Percentiles rank a stretch among this genome's conserved stretches.
Evolutionary conservation across 495 filamentous ascomycete genomes (phyloP).

Genomic region (Penicillium soppii): DNA sequence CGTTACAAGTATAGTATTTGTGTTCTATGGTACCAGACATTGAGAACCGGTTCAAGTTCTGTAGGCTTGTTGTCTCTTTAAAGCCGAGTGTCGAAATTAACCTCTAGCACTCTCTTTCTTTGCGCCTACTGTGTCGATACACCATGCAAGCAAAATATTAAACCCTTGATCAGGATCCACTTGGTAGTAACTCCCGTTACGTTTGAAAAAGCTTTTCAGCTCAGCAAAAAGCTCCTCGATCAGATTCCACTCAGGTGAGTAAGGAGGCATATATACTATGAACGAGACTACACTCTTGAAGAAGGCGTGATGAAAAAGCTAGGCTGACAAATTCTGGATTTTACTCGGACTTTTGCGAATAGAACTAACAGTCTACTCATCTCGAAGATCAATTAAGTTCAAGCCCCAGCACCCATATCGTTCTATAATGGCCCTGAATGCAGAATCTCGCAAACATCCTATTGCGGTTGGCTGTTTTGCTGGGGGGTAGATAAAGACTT

Average conservation of each 20-base stretch:
- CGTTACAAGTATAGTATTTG: too few species aligned
- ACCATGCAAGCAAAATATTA: conserved; percentile 20
- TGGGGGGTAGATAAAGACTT: conserved; percentile 23
- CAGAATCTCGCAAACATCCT: conserved; percentile 20
- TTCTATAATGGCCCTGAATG: conserved; percentile 27
- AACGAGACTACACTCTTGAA: not conserved
- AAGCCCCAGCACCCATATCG: conserved; percentile 16
- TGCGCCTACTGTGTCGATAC: conserved; percentile 20
- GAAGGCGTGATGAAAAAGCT: not conserved
- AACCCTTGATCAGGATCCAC: conserved; percentile 35
- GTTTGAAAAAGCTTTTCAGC: conserved; percentile 20
- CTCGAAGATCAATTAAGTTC: not conserved
- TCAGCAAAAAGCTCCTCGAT: conserved; percentile 27
- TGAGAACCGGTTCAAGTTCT: too few species aligned
- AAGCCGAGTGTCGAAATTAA: conserved; percentile 21
- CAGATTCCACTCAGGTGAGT: conserved; percentile 22
- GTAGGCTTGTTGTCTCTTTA: too few species aligned
- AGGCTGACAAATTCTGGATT: not conserved
- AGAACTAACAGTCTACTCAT: not conserved
- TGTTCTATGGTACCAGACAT: too few species aligned
- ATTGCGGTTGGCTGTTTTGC: conserved; percentile 18
- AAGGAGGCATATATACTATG: conserved; percentile 23
- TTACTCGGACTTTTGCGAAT: not conserved
- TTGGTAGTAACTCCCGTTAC: conserved; percentile 11
- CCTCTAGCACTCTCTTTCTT: conserved; percentile 16